A percentile compares a stretch with the other conserved stretches of the same genome.
phyloP scores from a whole-genome alignment of 192 early-diverging fungal genomes.

The Coemansia reversa region DNA sequence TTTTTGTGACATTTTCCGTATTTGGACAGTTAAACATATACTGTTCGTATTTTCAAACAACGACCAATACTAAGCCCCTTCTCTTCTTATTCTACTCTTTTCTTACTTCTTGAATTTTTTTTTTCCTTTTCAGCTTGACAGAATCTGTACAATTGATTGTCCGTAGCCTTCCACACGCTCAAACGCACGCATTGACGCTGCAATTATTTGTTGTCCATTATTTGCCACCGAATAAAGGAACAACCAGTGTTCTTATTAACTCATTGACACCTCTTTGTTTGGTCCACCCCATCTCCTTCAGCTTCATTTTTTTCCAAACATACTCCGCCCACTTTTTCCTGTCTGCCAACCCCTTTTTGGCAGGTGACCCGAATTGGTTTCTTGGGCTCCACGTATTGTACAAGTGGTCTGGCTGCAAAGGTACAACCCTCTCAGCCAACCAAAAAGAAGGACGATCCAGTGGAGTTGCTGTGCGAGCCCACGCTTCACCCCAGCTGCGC shows the following conservation, averaged over 20 bases:
- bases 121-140: no score
- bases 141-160: slow-evolving; percentile 21
- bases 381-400: not conserved
- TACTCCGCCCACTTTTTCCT: no score
- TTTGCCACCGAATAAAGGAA: not conserved
- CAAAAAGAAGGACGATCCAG: not conserved
- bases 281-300: not conserved
- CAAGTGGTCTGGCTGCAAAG: not conserved
- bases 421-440: not conserved
- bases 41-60: not conserved
- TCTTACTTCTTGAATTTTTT: not conserved
- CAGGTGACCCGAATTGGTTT: not conserved
- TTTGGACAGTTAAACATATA: not conserved
- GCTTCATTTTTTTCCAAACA: not conserved
- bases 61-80: not conserved
- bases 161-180: slow-evolving; percentile 11
- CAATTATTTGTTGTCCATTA: slow-evolving; percentile 5
- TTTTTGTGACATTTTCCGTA: not conserved
- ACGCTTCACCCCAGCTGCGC: not conserved
- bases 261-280: not conserved
- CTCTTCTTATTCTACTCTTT: not conserved
- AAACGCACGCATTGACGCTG: slow-evolving; percentile 19
- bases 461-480: no score
- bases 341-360: not conserved
- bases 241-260: not conserved